Evolutionary conservation across 495 filamentous ascomycete genomes (phyloP), one percentile per base, ranked within the genome.

Genomic region (Parathielavia appendiculata): DNA sequence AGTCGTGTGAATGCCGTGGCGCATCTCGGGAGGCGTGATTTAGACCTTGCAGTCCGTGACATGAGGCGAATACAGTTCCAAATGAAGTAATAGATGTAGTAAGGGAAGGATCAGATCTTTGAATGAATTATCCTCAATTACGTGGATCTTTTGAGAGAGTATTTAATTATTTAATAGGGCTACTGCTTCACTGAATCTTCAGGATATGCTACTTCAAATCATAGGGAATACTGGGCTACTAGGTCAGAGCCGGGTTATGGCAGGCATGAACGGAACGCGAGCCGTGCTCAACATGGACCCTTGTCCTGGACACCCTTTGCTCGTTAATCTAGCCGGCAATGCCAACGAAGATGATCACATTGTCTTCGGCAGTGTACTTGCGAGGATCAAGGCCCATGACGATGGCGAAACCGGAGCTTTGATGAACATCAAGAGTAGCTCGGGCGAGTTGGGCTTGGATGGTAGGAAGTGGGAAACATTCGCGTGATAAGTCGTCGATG

Each of bases 301-400:
- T 66, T 62, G 56, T 75, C 76, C 51, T 83, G 80, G 5, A 77
- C 23, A 2, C 81, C 81, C 81, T 66, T 23, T 72, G 58, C 32
- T 76, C 72, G 12, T 73, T 80, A 20, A 83, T 70, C 52, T 83
- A 76, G 59, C 73, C 77, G 4, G 77, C 70, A 34, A 82, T 61
- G 5, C 74, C 81, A 19, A 81, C 67, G 58, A 79, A 82, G 14
- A 82, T 59, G 8, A 73, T 66, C 16, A 74, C 62, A 47, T 79
- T 79, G 32, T 83, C 79, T 51, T 76, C 71, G 39, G 65, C 62
- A 11, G 75, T 65, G 60, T 76, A 78, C 7, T 61, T 63, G 14
- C 68, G 54, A 7, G 74, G 68, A 11, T 72, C 65, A 8, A 84
- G 66, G 0, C 81, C 81, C 16, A 77, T 72, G 20, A 84, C 58